Percentiles rank a stretch among this genome's conserved stretches.
Evolutionary conservation across 2,329 filamentous ascomycete genomes (phyloP).

Genomic region (Monascus ruber): DNA sequence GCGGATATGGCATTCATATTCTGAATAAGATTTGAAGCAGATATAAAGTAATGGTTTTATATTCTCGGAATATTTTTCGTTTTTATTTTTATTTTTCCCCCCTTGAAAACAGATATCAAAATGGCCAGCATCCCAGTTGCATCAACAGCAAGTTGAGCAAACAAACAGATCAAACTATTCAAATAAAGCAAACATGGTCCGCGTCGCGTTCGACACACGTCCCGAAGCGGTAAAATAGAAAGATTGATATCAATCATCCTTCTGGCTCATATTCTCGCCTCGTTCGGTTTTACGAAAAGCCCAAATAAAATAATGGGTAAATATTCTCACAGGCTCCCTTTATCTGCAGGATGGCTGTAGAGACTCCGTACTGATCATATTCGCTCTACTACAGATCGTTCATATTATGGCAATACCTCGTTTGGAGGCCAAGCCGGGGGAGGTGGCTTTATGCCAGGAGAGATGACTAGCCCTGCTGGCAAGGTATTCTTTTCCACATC

Average conservation of each 20-base stretch:
- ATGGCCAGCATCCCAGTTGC: no score
- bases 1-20: no score
- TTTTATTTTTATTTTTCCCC: no score
- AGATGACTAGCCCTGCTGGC: constrained; percentile 37
- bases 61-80: no score
- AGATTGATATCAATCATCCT: constrained; percentile 2
- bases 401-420: constrained; percentile 31
- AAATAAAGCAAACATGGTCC: constrained; percentile 12
- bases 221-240: constrained; percentile 29
- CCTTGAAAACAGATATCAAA: no score
- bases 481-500: background rate
- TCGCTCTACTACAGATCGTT: background rate
- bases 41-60: no score
- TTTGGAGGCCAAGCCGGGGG: constrained; percentile 45
- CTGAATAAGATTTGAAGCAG: no score
- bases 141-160: no score
- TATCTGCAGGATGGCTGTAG: no score
- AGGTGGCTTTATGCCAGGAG: constrained; percentile 46
- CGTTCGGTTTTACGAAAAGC: background rate
- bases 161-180: constrained; percentile 10
- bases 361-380: no score
- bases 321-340: background rate
- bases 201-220: constrained; percentile 30
- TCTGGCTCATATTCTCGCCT: no score
- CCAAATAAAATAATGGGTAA: constrained; percentile 17